Percentiles rank a stretch among this genome's conserved stretches.
Conservation (phyloP, 192 early-diverging fungal species). For the Pilaira anomala region DNA sequence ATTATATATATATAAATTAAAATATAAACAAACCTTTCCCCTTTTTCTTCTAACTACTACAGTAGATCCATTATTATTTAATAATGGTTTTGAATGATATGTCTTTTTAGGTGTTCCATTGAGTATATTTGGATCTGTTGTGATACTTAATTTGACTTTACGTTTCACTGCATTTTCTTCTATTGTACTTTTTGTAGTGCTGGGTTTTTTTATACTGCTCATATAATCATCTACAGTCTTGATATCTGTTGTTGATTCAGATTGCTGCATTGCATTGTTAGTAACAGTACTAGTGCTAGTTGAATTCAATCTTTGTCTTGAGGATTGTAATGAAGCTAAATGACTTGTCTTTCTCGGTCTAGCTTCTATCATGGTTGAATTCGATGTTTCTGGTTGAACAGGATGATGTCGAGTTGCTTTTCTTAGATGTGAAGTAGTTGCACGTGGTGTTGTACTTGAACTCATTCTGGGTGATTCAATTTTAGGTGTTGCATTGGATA, state of each 20-base stretch:
- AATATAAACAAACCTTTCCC: slow-evolving; percentile 8
- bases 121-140: background rate
- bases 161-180: slow-evolving; percentile 12
- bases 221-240: slow-evolving; percentile 2
- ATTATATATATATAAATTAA: background rate
- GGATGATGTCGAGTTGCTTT: slow-evolving; percentile 2
- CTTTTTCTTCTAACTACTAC: slow-evolving; percentile 14
- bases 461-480: slow-evolving; percentile 14
- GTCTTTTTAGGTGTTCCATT: background rate
- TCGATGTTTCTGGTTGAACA: background rate
- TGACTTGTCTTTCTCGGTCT: slow-evolving; percentile 8
- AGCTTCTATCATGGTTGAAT: background rate
- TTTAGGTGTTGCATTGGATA: slow-evolving; percentile 13
- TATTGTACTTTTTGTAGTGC: background rate
- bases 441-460: slow-evolving; percentile 9
- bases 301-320: background rate
- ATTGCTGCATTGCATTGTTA: no score
- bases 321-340: background rate
- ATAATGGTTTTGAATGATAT: slow-evolving; percentile 3
- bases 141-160: slow-evolving; percentile 15
- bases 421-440: background rate
- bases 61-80: no score
- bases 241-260: background rate
- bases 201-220: slow-evolving; percentile 4
- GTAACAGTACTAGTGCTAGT: no score